These are phyloP conservation scores for Euryodendron excelsum DNA, from an alignment of 148 eudicot species.

Conservation along the genomic window DNA sequence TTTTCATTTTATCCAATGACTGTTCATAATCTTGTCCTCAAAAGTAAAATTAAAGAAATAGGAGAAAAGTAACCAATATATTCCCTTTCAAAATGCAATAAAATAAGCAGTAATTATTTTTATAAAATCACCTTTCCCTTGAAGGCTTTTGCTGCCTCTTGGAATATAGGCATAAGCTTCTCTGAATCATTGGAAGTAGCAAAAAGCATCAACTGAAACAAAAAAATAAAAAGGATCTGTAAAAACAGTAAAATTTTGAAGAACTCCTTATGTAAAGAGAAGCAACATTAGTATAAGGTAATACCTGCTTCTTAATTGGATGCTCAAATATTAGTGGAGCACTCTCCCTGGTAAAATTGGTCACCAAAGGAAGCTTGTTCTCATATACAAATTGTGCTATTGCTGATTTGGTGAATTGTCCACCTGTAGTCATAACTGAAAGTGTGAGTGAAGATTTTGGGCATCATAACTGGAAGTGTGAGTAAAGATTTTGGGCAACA, in stretches of 20 bases:
- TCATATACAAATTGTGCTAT: slow-evolving; percentile 71
- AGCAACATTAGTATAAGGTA: not conserved
- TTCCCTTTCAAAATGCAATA: not conserved
- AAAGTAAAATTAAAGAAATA: not conserved
- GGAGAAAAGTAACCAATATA: not conserved
- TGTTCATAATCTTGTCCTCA: not conserved
- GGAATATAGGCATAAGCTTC: slow-evolving; percentile 45
- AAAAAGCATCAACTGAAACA: slow-evolving; percentile 54
- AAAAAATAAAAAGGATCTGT: not conserved
- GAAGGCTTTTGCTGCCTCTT: slow-evolving; percentile 76
- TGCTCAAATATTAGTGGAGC: slow-evolving; percentile 73
- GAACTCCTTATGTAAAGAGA: not conserved
- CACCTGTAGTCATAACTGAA: slow-evolving; percentile 41
- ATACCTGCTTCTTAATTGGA: slow-evolving; percentile 82
- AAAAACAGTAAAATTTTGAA: not conserved
- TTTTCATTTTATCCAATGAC: not conserved
- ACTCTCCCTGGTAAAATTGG: slow-evolving; percentile 70
- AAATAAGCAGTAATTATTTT: not conserved
- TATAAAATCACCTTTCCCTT: slow-evolving; percentile 75
- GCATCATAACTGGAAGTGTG: not conserved
- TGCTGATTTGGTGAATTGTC: slow-evolving; percentile 55
- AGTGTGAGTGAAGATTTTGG: not conserved
- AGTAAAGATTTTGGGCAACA: not conserved
- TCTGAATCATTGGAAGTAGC: slow-evolving; percentile 45
- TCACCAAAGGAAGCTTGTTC: slow-evolving; percentile 82